These are phyloP conservation scores for Warburgia ugandensis DNA, from an alignment of 164 flowering plant species.

Conservation along the genomic window DNA sequence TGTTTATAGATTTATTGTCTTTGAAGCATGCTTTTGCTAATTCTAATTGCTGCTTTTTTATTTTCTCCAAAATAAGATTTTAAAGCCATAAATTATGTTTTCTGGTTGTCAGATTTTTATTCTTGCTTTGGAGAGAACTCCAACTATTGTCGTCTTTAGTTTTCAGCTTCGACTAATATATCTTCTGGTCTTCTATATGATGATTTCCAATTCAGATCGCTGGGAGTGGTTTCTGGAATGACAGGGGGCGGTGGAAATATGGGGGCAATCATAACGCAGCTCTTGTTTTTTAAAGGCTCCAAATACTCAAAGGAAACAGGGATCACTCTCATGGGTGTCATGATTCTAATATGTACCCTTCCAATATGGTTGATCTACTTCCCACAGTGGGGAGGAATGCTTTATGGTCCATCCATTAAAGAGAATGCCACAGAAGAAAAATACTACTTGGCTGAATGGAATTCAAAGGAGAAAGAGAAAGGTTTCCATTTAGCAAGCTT, in stretches of 20 bases:
- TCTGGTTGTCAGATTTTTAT: too few relatives aligned
- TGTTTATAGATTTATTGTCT: too few relatives aligned
- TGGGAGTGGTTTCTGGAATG: conserved; percentile 91
- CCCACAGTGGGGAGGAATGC: conserved; percentile 95
- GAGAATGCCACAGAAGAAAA: conserved; percentile 54
- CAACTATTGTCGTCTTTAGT: too few relatives aligned
- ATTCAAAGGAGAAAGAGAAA: conserved; percentile 38
- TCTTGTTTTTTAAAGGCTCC: conserved; percentile 79
- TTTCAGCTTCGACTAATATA: too few relatives aligned
- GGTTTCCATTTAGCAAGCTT: conserved; percentile 52
- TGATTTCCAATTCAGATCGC: too few relatives aligned
- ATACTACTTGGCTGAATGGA: conserved; percentile 78
- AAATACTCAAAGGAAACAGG: conserved; percentile 63
- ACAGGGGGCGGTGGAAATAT: conserved; percentile 90
- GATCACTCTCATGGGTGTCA: conserved; percentile 76
- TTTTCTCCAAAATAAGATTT: too few relatives aligned
- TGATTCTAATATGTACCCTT: conserved; percentile 68
- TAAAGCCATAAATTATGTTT: too few relatives aligned
- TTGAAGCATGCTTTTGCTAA: too few relatives aligned
- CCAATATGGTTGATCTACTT: conserved; percentile 62
- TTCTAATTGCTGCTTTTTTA: too few relatives aligned
- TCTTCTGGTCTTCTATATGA: too few relatives aligned
- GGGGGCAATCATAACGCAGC: conserved; percentile 78
- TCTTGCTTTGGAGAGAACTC: too few relatives aligned
- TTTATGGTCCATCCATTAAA: conserved; percentile 51